phyloP scores from a whole-genome alignment of 1,284 basidiomycete genomes.

The Rhodotorula sp. region DNA sequence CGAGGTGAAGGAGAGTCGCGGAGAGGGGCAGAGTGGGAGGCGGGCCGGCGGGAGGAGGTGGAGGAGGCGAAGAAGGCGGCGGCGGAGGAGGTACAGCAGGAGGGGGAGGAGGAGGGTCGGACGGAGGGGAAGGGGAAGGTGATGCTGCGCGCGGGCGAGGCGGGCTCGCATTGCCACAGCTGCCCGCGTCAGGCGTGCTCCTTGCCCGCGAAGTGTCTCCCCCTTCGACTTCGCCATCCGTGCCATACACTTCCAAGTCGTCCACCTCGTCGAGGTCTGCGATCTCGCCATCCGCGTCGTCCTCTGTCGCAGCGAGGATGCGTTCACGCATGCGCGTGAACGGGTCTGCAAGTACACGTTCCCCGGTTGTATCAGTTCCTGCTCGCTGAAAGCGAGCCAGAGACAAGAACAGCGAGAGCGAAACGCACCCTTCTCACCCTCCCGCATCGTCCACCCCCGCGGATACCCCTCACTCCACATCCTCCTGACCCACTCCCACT shows the following conservation, averaged over 20 bases:
- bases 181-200: too few relatives aligned
- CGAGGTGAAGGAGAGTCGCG: slow-evolving; percentile 12
- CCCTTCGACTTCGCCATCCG: background rate
- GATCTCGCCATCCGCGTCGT: slow-evolving; percentile 1
- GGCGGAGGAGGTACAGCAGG: slow-evolving; percentile 3
- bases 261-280: slow-evolving; percentile 14
- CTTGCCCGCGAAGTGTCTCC: too few relatives aligned
- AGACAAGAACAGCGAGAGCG: background rate
- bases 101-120: background rate
- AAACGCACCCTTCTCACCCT: slow-evolving; percentile 17
- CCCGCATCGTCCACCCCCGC: slow-evolving; percentile 21
- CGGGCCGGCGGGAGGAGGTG: background rate
- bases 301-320: background rate
- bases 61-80: background rate
- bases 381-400: too few relatives aligned
- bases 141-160: background rate
- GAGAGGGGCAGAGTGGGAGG: background rate
- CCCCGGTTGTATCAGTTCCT: too few relatives aligned
- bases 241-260: slow-evolving; percentile 14
- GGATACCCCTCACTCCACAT: slow-evolving; percentile 30
- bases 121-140: background rate
- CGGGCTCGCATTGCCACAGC: background rate
- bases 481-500: slow-evolving; percentile 24
- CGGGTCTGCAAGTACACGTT: background rate
- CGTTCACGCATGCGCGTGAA: background rate